Evolutionary conservation across 2,329 filamentous ascomycete species (phyloP), one percentile per base, ranked within the genome.

Genomic region (Penicillium griseofulvum): DNA sequence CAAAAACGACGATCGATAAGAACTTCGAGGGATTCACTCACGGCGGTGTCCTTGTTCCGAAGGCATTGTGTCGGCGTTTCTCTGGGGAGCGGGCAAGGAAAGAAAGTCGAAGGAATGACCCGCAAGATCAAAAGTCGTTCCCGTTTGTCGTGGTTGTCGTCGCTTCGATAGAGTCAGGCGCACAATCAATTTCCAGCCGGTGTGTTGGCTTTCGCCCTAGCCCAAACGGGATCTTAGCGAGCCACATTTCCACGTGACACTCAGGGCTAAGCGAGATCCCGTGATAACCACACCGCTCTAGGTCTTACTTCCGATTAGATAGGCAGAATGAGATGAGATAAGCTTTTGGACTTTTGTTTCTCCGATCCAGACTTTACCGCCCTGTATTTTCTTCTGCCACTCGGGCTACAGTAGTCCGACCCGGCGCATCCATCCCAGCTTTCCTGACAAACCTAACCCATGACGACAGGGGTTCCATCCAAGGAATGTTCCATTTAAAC

Each of bases 41-140:
- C 89, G 83, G 88, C 89, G 86, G 87, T 92, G 88, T 81, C 89
- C 89, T 77, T 87, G 83, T 86, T 90, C 88, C 76, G 89, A 87
- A 88, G 88, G 85, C 89, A 94, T 94, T 79, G 85, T 91, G 87
- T 81, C 80, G 80, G 76, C 70, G 67, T 67, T 71, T 68, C 64
- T 73, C 73, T 74, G 72, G 73, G 48, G 70, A 69, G 66, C 71
- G 68, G 70, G 70, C 70, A 72, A 71, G 67, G 65, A 69, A 68
- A 68, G 69, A 64, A 74, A 74, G 70, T 74, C 69, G 68, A 70
- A 71, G 68, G 68, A 73, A 68, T 71, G 70, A 71, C 71, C 69
- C 69, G 70, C 68, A 68, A 70, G 61, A 63, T 50, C 48, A 50
- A 34, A 50, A 33, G 48, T 50, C 48, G 48, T 50, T 50, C 48